These are phyloP conservation scores for Botrytis galanthina DNA, from an alignment of 2,329 filamentous ascomycete genomes.

Conservation along the genomic window DNA sequence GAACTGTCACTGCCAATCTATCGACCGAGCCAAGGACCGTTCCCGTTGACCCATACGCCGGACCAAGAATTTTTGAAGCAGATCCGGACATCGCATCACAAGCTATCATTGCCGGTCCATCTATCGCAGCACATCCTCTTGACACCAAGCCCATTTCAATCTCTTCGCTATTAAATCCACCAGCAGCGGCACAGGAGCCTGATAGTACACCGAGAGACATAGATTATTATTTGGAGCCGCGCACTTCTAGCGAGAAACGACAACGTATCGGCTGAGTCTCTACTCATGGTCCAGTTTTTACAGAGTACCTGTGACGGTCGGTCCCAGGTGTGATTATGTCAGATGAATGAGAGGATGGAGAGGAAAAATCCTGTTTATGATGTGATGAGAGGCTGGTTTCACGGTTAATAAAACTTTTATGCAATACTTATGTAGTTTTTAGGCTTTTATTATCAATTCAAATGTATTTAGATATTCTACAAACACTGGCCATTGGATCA, in stretches of 20 bases:
- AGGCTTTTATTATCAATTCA: neutral
- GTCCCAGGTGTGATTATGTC: no score
- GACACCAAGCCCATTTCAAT: neutral
- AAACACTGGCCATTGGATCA: neutral
- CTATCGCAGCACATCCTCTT: no score
- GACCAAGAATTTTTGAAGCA: neutral
- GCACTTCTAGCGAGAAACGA: neutral
- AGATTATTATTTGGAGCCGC: neutral
- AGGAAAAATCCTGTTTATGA: neutral
- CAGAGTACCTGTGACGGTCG: neutral
- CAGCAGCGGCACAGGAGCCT: neutral
- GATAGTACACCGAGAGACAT: neutral
- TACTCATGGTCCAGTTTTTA: no score
- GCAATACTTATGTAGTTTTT: neutral
- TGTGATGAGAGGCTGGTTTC: neutral
- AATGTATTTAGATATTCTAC: neutral
- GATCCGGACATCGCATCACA: neutral
- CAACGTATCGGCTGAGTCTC: neutral
- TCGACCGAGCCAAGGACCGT: neutral
- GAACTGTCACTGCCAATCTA: neutral
- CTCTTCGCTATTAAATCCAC: neutral
- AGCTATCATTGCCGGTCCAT: neutral
- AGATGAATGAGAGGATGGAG: no score
- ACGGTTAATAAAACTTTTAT: neutral
- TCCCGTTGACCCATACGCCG: neutral